Conservation (phyloP, 1,284 basidiomycete species). For the Fomitiporia mediterranea region DNA sequence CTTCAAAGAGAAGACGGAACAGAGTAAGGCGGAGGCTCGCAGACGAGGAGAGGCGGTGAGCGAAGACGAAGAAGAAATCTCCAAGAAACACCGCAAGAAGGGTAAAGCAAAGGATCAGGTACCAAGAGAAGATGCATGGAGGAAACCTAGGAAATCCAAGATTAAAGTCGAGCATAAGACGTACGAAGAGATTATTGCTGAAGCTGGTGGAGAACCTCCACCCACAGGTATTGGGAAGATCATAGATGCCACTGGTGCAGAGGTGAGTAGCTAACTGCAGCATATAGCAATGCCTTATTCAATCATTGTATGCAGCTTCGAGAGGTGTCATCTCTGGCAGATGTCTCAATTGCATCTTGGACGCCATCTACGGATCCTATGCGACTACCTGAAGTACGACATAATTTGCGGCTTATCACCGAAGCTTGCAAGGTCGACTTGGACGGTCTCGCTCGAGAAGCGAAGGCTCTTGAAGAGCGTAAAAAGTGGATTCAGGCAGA, state of each 20-base stretch:
- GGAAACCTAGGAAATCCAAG: slow-evolving; percentile 80
- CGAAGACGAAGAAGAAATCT: slow-evolving; percentile 64
- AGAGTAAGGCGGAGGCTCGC: slow-evolving; percentile 80
- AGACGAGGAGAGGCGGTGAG: slow-evolving; percentile 70
- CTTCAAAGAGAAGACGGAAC: slow-evolving; percentile 83
- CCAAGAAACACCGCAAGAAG: slow-evolving; percentile 43
- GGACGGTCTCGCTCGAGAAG: slow-evolving; percentile 86
- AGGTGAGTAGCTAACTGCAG: slow-evolving; percentile 47
- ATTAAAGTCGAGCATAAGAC: slow-evolving; percentile 88
- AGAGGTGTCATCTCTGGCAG: slow-evolving; percentile 78
- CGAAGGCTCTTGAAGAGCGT: slow-evolving; percentile 74
- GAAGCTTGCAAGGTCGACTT: slow-evolving; percentile 81
- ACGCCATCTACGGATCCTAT: slow-evolving; percentile 80
- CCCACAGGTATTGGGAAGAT: slow-evolving; percentile 73
- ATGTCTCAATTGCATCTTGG: slow-evolving; percentile 77
- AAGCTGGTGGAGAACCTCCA: slow-evolving; percentile 60
- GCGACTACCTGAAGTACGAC: slow-evolving; percentile 90
- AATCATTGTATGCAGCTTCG: slow-evolving; percentile 48
- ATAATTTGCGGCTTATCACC: slow-evolving; percentile 87
- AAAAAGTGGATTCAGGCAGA: slow-evolving; percentile 75
- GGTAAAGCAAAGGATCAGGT: slow-evolving; percentile 45
- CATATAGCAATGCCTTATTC: neutral
- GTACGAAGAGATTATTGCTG: slow-evolving; percentile 90
- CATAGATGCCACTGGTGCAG: slow-evolving; percentile 90
- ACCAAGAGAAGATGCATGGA: slow-evolving; percentile 70